Evolutionary conservation across 176 grass and related monocot species (phyloP).

Genomic region (Ensete ventricosum): DNA sequence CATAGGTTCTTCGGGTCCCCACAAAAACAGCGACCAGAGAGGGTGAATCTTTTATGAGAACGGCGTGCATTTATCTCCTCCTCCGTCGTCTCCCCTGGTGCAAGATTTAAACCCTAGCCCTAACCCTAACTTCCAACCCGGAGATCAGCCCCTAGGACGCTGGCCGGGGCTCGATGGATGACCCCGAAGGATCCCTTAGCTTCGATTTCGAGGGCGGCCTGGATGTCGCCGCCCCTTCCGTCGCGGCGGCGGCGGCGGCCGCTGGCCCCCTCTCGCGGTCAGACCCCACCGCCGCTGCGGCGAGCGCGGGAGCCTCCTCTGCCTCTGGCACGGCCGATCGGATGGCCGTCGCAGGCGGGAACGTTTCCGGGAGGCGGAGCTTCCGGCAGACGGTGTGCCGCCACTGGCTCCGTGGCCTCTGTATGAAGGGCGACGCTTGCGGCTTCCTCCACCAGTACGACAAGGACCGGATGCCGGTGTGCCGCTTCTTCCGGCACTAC

Average conservation of each 20-base stretch:
- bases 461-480: slow-evolving; percentile 99
- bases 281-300: slow-evolving; percentile 6
- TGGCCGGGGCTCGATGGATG: slow-evolving; percentile 36
- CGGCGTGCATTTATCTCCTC: neutral
- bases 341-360: slow-evolving; percentile 1
- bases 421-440: slow-evolving; percentile 93
- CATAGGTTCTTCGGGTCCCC: too few relatives aligned
- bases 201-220: slow-evolving; percentile 95
- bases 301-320: slow-evolving; percentile 5
- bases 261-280: neutral
- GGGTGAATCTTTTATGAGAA: too few relatives aligned
- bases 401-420: slow-evolving; percentile 94
- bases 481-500: slow-evolving; percentile 84
- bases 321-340: neutral
- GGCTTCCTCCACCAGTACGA: slow-evolving; percentile 99
- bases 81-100: neutral
- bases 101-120: neutral
- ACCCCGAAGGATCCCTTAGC: slow-evolving; percentile 68
- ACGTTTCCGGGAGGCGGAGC: slow-evolving; percentile 59
- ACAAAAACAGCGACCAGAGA: too few relatives aligned
- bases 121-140: neutral
- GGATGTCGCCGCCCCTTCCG: slow-evolving; percentile 23
- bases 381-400: slow-evolving; percentile 91
- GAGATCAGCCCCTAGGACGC: neutral
- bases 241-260: slow-evolving; percentile 1